Evolutionary conservation across 1,139 yeast genomes (phyloP), one percentile per base, ranked within the genome.

Genomic region (Saccharomycopsis hybrid): DNA sequence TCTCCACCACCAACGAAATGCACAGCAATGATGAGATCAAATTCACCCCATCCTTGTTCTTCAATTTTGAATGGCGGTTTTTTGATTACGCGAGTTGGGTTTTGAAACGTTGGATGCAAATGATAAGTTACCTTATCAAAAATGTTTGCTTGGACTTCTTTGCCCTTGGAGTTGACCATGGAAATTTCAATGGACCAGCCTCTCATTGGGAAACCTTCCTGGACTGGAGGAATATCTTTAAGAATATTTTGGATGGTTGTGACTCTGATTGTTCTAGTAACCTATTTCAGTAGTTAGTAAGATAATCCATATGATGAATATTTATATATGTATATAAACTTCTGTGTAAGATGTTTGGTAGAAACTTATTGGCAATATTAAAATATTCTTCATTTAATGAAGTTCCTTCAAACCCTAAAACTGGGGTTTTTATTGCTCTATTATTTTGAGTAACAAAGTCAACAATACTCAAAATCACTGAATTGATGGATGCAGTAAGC

Each of bases 41-140:
- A 90, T 59, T 92, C 98, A 63, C 98, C 98, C 98, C 98, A 92
- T 46, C 98, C 98, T 70, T 88, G 85, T 66, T 92, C 98, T 63
- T 82, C 87, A 50, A 92, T 84, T 62, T 71, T 77, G 69, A 90
- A 92, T n/a, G 98, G 98, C 25, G 86, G 79, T 61, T 82, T 82
- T 62, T 86, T 88, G 61, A 88, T 66, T 5, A 84, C 74, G 68
- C 97, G 77, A 56, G 78, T 81, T 8, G 97, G 98, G 65, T 88
- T 88, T 50, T 81, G 80, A 67, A 92, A 92, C 11, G 98, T 92
- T 38, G 97, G 97, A 71, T 92, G 98, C 58, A 92, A 76, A 60
- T 88, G 82, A 66, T 90, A 92, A 24, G 95, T 87, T 49, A 89
- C 97, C 67, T 84, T 87, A 65, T 92, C 97, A 64, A 92, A 86